These are phyloP conservation scores for Marvania coccoides DNA, from an alignment of 139 green algal species.

Conservation along the genomic window DNA sequence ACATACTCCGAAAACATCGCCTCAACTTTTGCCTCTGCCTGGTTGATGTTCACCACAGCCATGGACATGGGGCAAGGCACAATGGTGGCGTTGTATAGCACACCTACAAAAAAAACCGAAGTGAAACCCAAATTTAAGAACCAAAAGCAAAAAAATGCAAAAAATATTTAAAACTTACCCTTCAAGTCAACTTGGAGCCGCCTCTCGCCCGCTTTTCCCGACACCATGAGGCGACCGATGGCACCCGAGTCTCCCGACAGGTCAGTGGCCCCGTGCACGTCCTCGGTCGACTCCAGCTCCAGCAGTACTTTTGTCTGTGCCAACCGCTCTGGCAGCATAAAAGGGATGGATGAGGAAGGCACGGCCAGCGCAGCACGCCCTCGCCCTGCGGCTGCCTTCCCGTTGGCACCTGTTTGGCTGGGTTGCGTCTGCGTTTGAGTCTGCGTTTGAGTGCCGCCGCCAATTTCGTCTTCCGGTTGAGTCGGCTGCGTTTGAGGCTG, in stretches of 20 bases:
- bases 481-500: conserved; percentile 1
- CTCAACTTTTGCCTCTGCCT: conserved; percentile 25
- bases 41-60: conserved; percentile 20
- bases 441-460: background rate
- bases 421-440: background rate
- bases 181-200: conserved; percentile 23
- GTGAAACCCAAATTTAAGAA: too few relatives aligned
- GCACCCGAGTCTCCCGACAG: conserved; percentile 27
- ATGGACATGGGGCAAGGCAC: conserved; percentile 13
- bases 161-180: conserved; percentile 8
- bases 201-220: background rate
- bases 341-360: background rate
- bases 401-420: background rate
- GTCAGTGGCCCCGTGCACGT: conserved; percentile 17
- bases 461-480: too few relatives aligned
- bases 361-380: background rate
- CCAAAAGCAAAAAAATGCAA: background rate
- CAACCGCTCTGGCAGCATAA: background rate
- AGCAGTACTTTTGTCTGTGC: conserved; percentile 11
- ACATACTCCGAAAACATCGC: conserved; percentile 17
- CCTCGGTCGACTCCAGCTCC: conserved; percentile 5
- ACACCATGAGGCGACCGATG: conserved; percentile 20
- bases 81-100: conserved; percentile 21
- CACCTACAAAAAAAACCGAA: background rate
- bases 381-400: background rate